A percentile compares a stretch with the other conserved stretches of the same genome.
Conservation (phyloP, 352 stramenopile species). For the Globisporangium radiosum region DNA sequence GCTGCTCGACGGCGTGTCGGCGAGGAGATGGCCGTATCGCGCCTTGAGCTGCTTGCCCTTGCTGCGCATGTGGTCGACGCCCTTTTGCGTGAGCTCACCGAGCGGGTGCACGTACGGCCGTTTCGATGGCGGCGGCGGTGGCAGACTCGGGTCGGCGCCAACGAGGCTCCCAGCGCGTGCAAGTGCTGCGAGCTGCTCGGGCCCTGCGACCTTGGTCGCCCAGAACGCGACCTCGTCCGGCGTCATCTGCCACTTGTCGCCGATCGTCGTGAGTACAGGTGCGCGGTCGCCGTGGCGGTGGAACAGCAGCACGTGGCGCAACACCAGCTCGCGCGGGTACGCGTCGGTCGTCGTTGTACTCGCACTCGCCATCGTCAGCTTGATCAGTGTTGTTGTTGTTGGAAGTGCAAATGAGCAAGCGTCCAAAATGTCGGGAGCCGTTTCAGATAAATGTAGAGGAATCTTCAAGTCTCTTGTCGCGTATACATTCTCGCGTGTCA, state of each 20-base stretch:
- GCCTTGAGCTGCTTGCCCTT: constrained; percentile 46
- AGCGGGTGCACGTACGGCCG: constrained; percentile 39
- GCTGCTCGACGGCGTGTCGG: constrained; percentile 7
- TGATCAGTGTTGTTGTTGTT: neutral
- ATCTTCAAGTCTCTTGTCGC: neutral
- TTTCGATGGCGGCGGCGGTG: constrained; percentile 33
- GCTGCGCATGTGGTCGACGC: constrained; percentile 60
- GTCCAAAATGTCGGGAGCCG: no score
- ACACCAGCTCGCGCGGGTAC: constrained; percentile 23
- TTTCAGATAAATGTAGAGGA: neutral
- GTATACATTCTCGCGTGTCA: neutral
- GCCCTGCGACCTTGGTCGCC: constrained; percentile 43
- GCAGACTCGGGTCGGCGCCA: constrained; percentile 32
- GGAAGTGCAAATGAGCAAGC: no score
- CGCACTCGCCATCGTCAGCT: neutral
- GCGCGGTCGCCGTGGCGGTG: constrained; percentile 78
- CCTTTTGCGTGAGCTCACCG: constrained; percentile 54
- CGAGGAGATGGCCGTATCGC: constrained; percentile 40
- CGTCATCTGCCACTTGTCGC: constrained; percentile 43
- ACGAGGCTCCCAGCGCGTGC: constrained; percentile 40
- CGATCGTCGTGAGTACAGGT: constrained; percentile 57
- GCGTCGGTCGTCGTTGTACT: neutral
- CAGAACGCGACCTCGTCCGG: constrained; percentile 57
- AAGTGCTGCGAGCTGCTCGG: constrained; percentile 39
- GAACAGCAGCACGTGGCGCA: constrained; percentile 74